Evolutionary conservation across 257 asterid genomes (phyloP).

Genomic region (Nicotiana attenuata): DNA sequence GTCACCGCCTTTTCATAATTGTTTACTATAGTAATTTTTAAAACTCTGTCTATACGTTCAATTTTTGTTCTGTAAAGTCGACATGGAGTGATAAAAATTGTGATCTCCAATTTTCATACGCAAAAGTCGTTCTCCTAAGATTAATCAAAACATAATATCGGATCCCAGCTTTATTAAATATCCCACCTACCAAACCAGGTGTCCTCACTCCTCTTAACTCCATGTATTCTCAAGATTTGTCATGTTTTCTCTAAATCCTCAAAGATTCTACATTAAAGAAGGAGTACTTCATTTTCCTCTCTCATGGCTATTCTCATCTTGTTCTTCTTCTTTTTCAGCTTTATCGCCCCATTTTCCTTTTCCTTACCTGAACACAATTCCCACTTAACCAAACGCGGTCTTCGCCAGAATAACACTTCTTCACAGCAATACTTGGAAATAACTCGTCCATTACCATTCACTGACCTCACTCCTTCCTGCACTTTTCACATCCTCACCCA

Average conservation of each 20-base stretch:
- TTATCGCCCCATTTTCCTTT: conserved; percentile 18
- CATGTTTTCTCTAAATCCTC: no score
- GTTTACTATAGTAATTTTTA: neutral
- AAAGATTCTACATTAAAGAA: neutral
- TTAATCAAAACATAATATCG: neutral
- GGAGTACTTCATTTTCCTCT: neutral
- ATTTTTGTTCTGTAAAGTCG: neutral
- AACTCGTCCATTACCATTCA: conserved; percentile 51
- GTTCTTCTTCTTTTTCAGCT: neutral
- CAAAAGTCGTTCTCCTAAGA: neutral
- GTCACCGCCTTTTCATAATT: neutral
- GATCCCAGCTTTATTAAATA: neutral
- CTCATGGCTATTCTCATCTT: neutral
- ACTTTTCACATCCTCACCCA: conserved; percentile 45
- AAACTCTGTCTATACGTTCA: neutral
- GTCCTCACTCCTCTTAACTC: neutral
- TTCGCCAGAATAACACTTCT: neutral
- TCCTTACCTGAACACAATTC: conserved; percentile 17
- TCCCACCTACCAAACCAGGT: neutral
- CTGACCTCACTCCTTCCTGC: conserved; percentile 47
- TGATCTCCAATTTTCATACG: neutral
- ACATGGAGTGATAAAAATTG: neutral
- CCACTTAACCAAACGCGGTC: conserved; percentile 26
- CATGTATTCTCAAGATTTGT: neutral
- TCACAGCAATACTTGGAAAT: conserved; percentile 41